Base-by-base conservation (phyloP, 140 eudicot genomes). In the Anethum foeniculum region DNA sequence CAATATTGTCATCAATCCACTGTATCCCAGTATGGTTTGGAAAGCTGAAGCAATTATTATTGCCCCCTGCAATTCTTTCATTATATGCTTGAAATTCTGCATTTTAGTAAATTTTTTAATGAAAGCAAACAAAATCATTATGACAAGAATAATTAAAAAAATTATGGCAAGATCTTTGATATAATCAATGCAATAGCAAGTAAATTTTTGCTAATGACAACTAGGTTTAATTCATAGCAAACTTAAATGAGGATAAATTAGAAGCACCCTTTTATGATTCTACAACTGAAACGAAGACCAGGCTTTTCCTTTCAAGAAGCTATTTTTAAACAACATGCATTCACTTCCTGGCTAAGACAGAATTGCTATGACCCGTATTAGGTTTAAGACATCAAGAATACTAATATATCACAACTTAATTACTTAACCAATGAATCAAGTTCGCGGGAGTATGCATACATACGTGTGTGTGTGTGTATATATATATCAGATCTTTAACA, bases 51-150 rank as follows among this genome's bases (percentile, higher is more conserved):
- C 88, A 82, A 94, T 88, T 56, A 94, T 94, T 58, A 92, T 84
- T 52, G 97, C 97, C 87, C 99, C 99, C 81, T 94, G 99, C 43
- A 94, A 88, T 87, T 90, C 97, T 86, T 87, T 94, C 97, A 94
- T 94, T 77, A 92, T 90, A 83, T 94, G 97, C 97, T 85, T 94
- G 84, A 94, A 94, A 83, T 85, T 94, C 98, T 94, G 92, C 79
- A 75, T 44, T 25, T 75, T 1, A 48, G 30, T 41, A 47, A 43
- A 46, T 75, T 48, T 75, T 1, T 34, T 19, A 14, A n/a, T 16
- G 6, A n/a, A 25, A 46, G 79, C 77, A 41, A 74, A 43, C 9
- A 43, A 25, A 28, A 6, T 46, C 36, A 47, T 47, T 12, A 75
- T 10, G 5, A 27, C 79, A 75, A 75, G 15, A 75, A 75, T 48